Percentiles rank a stretch among this genome's conserved stretches.
Conservation (phyloP, 1,284 basidiomycete species). For the Puccinia horiana region DNA sequence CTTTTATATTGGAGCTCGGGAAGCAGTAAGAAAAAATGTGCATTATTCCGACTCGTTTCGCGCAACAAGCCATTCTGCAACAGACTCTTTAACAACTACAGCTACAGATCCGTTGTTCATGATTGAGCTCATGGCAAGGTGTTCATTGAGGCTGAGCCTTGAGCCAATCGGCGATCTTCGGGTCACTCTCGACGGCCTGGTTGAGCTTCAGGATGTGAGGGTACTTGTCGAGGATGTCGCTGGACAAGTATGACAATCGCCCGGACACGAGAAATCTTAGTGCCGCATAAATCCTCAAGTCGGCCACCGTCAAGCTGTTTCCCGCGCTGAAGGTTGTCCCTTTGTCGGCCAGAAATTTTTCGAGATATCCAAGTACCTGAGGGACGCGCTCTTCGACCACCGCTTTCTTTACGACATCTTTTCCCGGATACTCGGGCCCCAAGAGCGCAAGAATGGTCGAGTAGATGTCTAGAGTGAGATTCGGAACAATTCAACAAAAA, state of each 20-base stretch:
- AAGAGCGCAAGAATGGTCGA: background rate
- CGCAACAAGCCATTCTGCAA: no score
- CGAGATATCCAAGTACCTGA: background rate
- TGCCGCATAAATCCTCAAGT: background rate
- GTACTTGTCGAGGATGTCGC: background rate
- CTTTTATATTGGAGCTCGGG: no score
- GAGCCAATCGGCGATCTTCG: background rate
- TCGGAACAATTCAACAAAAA: background rate
- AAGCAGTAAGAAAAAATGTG: no score
- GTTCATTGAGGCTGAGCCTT: background rate
- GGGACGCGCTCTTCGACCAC: background rate
- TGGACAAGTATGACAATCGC: background rate
- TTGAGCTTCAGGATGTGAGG: background rate
- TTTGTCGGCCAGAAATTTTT: background rate
- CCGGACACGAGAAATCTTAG: background rate
- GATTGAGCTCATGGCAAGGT: background rate
- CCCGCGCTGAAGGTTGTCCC: conserved; percentile 11
- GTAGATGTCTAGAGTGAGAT: background rate
- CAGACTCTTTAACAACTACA: background rate
- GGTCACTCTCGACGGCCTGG: background rate
- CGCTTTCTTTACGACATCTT: background rate
- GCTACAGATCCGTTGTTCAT: background rate
- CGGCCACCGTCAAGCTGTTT: background rate
- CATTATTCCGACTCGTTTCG: no score
- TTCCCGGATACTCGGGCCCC: background rate